Evolutionary conservation across 306 rosid genomes (phyloP), one percentile per base, ranked within the genome.

Genomic region (Cercis canadensis): DNA sequence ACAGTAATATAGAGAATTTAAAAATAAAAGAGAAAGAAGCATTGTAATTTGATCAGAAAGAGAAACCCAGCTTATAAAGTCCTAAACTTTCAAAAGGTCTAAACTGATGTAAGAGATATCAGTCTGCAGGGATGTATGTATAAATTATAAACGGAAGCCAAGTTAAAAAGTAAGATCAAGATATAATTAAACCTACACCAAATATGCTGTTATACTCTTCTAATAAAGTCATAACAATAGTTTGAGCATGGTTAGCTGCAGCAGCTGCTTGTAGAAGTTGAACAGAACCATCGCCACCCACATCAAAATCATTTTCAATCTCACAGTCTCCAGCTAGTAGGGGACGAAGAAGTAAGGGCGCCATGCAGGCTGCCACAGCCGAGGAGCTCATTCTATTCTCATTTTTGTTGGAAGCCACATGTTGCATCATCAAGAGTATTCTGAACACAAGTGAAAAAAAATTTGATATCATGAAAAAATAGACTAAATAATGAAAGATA

Each of bases 321-420:
- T 92, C 98, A 80, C 98, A 92, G 13, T 89, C 98, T 70, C 98
- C 98, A 57, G 96, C 88, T 51, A 92, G 79, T 62, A 92, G 98
- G 7, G 98, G 96, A 54, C 98, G 95, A 51, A 92, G 95, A 79
- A 92, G 98, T 65, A 92, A 83, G 59, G 98, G 98, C 12, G 98
- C 98, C 98, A 92, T 92, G 89, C 98, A 92, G 67, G 98, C 98
- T 75, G 98, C 95, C 43, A 92, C 96, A 39, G 98, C 98, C 34
- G 98, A 88, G 80, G 95, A 80, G 85, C 96, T 92, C 98, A 92
- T 92, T 78, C 88, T 90, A 62, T 89, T 92, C 80, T 73, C 87
- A 69, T 83, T 84, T 84, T 90, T 92, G 75, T 75, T 83, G 19
- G 89, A 78, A 66, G 96, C 92, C 77, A 92, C 84, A 59, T 65